phyloP scores from a whole-genome alignment of 78 protist genomes.

The Tieghemostelium lacteum region DNA sequence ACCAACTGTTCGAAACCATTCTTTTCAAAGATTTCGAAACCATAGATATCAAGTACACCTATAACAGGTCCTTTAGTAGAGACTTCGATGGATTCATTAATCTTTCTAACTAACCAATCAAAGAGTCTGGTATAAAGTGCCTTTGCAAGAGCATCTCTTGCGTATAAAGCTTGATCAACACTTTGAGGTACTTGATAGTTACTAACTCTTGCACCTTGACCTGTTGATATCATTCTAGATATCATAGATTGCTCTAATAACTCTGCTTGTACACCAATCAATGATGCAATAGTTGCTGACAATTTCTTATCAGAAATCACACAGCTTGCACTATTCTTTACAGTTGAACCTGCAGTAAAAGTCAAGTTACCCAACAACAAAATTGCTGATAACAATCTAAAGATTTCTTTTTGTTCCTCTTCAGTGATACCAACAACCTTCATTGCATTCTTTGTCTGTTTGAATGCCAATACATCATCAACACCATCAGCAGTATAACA shows the following conservation, averaged over 20 bases:
- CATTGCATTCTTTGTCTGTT: constrained; percentile 74
- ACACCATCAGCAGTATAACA: constrained; percentile 71
- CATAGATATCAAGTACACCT: constrained; percentile 92
- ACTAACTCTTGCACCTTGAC: constrained; percentile 65
- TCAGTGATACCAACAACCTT: constrained; percentile 66
- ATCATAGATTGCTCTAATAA: constrained; percentile 34
- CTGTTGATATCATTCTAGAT: constrained; percentile 53
- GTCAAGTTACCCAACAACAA: constrained; percentile 77
- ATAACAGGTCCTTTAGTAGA: constrained; percentile 70
- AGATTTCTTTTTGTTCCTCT: constrained; percentile 26
- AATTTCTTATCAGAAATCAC: constrained; percentile 12
- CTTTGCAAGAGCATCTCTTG: constrained; percentile 89
- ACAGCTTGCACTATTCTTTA: neutral
- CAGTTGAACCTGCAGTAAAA: constrained; percentile 16
- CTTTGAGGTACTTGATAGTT: constrained; percentile 60
- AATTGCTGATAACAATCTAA: constrained; percentile 73
- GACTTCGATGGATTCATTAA: constrained; percentile 81
- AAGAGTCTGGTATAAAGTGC: constrained; percentile 92
- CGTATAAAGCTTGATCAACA: constrained; percentile 68
- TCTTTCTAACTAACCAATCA: constrained; percentile 85
- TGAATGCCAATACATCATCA: constrained; percentile 32
- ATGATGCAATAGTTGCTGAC: neutral
- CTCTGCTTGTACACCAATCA: constrained; percentile 20
- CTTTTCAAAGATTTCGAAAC: constrained; percentile 89
- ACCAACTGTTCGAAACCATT: constrained; percentile 92